Evolutionary conservation across 176 grass and related monocot species (phyloP).

Genomic region (Puya raimondii): DNA sequence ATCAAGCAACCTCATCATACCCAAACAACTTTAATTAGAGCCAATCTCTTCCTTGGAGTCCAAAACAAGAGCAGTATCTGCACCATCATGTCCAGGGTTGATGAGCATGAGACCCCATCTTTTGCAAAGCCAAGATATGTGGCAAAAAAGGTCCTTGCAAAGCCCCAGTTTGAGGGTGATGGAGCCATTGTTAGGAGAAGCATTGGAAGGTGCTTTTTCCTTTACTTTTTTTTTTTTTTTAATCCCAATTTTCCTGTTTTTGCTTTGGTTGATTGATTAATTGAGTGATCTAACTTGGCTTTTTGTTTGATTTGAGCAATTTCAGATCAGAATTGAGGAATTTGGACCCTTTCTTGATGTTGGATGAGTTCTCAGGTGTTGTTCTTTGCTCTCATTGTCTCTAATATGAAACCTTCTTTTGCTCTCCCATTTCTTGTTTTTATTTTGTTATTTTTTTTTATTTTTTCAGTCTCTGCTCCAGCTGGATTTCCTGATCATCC

Average conservation of each 20-base stretch:
- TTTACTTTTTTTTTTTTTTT: neutral
- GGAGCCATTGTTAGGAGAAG: slow-evolving; percentile 75
- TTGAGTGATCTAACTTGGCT: neutral
- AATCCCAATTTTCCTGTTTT: neutral
- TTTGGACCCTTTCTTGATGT: slow-evolving; percentile 69
- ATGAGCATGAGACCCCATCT: neutral
- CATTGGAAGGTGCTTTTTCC: slow-evolving; percentile 62
- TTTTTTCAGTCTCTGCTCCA: slow-evolving; percentile 43
- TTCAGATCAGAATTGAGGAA: slow-evolving; percentile 54
- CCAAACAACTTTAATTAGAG: neutral
- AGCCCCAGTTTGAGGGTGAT: slow-evolving; percentile 56
- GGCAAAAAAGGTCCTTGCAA: slow-evolving; percentile 50
- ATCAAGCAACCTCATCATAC: slow-evolving; percentile 3
- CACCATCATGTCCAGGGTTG: neutral
- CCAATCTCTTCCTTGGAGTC: neutral
- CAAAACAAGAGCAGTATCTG: too few species aligned
- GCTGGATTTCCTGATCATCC: slow-evolving; percentile 78
- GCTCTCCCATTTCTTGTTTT: neutral
- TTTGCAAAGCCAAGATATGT: slow-evolving; percentile 53
- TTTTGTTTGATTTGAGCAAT: neutral
- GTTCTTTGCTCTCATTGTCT: neutral
- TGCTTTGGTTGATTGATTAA: neutral
- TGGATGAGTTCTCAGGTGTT: slow-evolving; percentile 66
- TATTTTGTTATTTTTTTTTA: neutral
- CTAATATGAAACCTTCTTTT: neutral